Evolutionary conservation across 1,284 basidiomycete genomes (phyloP).

Genomic region (Wallemia ichthyophaga): DNA sequence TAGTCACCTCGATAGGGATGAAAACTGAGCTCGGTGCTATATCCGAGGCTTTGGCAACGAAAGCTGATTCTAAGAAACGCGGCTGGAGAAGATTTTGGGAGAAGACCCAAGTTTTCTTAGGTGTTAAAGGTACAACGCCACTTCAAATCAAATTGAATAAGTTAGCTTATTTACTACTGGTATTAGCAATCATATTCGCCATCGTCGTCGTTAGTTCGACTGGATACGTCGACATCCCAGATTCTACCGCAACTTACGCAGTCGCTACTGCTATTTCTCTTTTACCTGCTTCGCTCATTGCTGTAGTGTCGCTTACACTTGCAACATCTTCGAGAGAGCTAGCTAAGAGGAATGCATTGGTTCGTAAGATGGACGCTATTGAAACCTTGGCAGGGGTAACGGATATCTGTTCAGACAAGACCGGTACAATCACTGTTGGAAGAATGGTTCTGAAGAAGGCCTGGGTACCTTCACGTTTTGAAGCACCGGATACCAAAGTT

Average conservation of each 20-base stretch:
- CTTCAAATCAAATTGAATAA: slow-evolving; percentile 31
- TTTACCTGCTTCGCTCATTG: slow-evolving; percentile 22
- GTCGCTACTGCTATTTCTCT: slow-evolving; percentile 20
- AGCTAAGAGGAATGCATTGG: slow-evolving; percentile 20
- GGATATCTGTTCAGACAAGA: slow-evolving; percentile 33
- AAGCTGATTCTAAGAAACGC: slow-evolving; percentile 10
- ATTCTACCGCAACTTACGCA: slow-evolving; percentile 16
- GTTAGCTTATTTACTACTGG: slow-evolving; percentile 29
- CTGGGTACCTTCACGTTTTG: slow-evolving; percentile 20
- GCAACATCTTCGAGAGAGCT: slow-evolving; percentile 17
- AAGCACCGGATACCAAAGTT: slow-evolving; percentile 6
- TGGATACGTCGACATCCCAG: slow-evolving; percentile 18
- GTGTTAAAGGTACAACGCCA: slow-evolving; percentile 23
- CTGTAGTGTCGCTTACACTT: slow-evolving; percentile 18
- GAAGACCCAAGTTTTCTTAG: slow-evolving; percentile 17
- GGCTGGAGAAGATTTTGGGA: slow-evolving; percentile 10
- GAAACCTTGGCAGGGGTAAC: slow-evolving; percentile 31
- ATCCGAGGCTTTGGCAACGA: slow-evolving; percentile 20
- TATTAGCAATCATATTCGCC: slow-evolving; percentile 25
- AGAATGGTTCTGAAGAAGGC: slow-evolving; percentile 27
- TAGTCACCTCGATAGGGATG: slow-evolving; percentile 33
- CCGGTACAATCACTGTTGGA: slow-evolving; percentile 30
- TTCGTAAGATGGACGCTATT: slow-evolving; percentile 20
- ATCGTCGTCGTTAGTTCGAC: slow-evolving; percentile 29
- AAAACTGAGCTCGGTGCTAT: slow-evolving; percentile 32